These are phyloP conservation scores for Pneumocystis carinii DNA, from an alignment of 1,139 yeast species.

Conservation along the genomic window DNA sequence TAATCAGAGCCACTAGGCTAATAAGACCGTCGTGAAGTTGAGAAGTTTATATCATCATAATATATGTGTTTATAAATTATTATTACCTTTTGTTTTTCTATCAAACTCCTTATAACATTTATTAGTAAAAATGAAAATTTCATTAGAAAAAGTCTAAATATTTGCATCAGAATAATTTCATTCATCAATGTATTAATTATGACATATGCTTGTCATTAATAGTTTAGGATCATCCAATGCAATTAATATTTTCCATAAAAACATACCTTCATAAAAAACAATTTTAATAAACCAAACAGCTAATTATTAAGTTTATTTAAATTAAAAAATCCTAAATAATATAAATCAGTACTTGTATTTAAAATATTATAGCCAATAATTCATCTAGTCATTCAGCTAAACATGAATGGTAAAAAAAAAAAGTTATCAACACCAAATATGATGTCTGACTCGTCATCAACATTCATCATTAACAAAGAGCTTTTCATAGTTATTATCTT, in stretches of 20 bases:
- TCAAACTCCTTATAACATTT: not conserved
- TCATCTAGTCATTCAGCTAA: not conserved
- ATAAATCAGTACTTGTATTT: not conserved
- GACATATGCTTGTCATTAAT: slow-evolving; percentile 1
- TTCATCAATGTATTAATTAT: not conserved
- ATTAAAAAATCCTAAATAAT: not conserved
- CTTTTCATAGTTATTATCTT: not conserved
- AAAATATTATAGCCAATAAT: not conserved
- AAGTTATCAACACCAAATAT: not conserved
- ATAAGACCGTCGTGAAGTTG: not conserved
- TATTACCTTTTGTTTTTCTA: not conserved
- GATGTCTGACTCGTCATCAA: not conserved
- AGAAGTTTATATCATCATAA: not conserved
- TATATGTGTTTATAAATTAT: not conserved
- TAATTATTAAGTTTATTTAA: not conserved
- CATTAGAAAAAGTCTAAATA: not conserved
- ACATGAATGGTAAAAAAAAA: not conserved
- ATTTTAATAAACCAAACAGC: not conserved
- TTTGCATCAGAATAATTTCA: not conserved
- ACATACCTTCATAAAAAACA: not conserved
- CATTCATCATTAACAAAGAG: not conserved
- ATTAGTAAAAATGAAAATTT: not conserved
- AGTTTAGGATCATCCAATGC: not conserved
- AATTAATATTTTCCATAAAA: not conserved
- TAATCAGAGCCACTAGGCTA: not conserved